Percentiles rank a stretch among this genome's conserved stretches.
phyloP scores from a whole-genome alignment of 768 basidiomycete species.

The Suillus subalutaceus region DNA sequence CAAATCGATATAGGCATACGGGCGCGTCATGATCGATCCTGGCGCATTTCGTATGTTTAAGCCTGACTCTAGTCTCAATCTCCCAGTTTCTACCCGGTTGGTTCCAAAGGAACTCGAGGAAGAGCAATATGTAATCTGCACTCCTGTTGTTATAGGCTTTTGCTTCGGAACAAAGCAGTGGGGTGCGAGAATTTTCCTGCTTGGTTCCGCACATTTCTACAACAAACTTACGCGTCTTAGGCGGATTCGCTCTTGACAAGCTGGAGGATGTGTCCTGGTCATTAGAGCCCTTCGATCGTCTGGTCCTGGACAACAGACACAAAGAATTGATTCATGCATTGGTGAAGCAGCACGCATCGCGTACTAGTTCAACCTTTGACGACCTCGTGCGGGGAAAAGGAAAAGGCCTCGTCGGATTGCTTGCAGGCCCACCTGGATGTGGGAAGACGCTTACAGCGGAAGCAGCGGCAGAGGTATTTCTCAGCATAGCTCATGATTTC shows the following conservation, averaged over 20 bases:
- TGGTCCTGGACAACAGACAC: background rate
- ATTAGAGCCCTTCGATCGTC: background rate
- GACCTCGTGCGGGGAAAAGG: background rate
- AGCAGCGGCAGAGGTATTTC: conserved; percentile 57
- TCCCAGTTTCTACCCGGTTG: background rate
- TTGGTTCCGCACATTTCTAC: too few species aligned
- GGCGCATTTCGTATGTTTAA: background rate
- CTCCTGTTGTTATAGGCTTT: background rate
- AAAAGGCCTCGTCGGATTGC: conserved; percentile 20
- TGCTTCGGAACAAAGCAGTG: background rate
- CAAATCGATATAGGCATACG: background rate
- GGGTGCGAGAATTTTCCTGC: background rate
- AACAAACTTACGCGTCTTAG: background rate
- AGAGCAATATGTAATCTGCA: conserved; percentile 2
- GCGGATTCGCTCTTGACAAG: background rate
- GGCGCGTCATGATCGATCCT: conserved; percentile 1
- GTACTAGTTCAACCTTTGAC: background rate
- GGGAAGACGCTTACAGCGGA: conserved; percentile 63
- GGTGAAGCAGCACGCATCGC: background rate
- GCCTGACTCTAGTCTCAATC: background rate
- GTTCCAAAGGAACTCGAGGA: background rate
- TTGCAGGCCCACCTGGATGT: conserved; percentile 31
- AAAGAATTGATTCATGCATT: background rate
- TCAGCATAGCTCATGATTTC: background rate
- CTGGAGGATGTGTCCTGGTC: conserved; percentile 1